Conservation (phyloP, 345 rosid species). For the Boechera stricta region DNA sequence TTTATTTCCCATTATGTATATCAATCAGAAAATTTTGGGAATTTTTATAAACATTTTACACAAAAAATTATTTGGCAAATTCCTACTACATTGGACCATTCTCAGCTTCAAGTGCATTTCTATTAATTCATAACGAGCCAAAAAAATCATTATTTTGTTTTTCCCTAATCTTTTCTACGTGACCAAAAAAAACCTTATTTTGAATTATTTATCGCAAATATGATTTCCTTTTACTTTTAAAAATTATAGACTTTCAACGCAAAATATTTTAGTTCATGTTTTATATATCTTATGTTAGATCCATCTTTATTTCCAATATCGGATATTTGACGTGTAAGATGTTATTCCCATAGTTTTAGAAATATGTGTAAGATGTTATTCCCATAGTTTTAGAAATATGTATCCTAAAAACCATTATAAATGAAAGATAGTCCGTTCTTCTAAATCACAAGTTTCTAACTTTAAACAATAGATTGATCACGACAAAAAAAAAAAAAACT, state of each 20-base stretch:
- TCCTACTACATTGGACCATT: slow-evolving; percentile 30
- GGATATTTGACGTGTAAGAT: too few relatives aligned
- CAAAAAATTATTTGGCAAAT: slow-evolving; percentile 1
- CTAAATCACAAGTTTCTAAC: too few relatives aligned
- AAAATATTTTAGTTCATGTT: too few relatives aligned
- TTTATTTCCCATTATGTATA: slow-evolving; percentile 22
- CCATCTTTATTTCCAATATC: not conserved
- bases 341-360: too few relatives aligned
- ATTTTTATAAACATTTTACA: not conserved
- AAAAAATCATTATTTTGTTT: not conserved
- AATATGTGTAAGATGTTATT: too few relatives aligned
- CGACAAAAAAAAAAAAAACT: too few relatives aligned
- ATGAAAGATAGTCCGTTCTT: too few relatives aligned
- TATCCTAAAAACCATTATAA: too few relatives aligned
- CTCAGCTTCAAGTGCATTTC: slow-evolving; percentile 22
- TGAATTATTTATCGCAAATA: not conserved
- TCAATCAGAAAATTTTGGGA: not conserved
- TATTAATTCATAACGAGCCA: not conserved
- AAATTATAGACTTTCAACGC: not conserved
- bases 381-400: too few relatives aligned
- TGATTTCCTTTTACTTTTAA: not conserved
- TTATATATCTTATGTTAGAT: too few relatives aligned
- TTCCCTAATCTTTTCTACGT: not conserved
- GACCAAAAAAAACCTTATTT: not conserved
- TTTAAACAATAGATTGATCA: too few relatives aligned